Conservation (phyloP, 805 yeast species). For the Candida nonsorbophila region DNA sequence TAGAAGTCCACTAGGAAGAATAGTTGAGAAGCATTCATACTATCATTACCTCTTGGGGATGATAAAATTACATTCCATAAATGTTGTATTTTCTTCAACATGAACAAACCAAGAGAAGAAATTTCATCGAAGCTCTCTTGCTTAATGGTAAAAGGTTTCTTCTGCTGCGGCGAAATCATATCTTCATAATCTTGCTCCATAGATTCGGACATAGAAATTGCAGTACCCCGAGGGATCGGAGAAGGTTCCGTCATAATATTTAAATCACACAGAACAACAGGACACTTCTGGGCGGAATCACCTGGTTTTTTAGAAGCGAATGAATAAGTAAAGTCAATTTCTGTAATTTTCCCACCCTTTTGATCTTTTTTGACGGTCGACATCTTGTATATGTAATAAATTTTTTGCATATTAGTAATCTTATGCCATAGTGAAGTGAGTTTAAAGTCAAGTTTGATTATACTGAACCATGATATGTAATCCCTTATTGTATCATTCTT, state of each 20-base stretch:
- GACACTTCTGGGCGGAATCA: conserved; percentile 21
- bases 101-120: conserved; percentile 3
- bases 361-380: conserved; percentile 6
- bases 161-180: too few species aligned
- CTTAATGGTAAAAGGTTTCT: too few species aligned
- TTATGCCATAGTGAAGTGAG: conserved; percentile 36
- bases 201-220: too few species aligned
- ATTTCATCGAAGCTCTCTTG: too few species aligned
- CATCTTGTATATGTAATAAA: conserved; percentile 33
- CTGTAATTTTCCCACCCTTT: conserved; percentile 11
- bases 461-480: conserved; percentile 32
- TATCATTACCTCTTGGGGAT: conserved; percentile 13
- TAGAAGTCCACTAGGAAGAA: conserved; percentile 2
- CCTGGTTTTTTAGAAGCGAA: conserved; percentile 1
- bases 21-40: conserved; percentile 13
- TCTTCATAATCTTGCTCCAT: too few species aligned
- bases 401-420: conserved; percentile 35
- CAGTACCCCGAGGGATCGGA: too few species aligned
- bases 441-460: conserved; percentile 34
- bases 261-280: conserved; percentile 37
- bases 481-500: too few species aligned
- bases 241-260: conserved; percentile 30
- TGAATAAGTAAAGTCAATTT: conserved; percentile 20
- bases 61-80: conserved; percentile 21
- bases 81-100: conserved; percentile 15